These are phyloP conservation scores for Pseudonectria buxi DNA, from an alignment of 2,329 filamentous ascomycete genomes.

Conservation along the genomic window DNA sequence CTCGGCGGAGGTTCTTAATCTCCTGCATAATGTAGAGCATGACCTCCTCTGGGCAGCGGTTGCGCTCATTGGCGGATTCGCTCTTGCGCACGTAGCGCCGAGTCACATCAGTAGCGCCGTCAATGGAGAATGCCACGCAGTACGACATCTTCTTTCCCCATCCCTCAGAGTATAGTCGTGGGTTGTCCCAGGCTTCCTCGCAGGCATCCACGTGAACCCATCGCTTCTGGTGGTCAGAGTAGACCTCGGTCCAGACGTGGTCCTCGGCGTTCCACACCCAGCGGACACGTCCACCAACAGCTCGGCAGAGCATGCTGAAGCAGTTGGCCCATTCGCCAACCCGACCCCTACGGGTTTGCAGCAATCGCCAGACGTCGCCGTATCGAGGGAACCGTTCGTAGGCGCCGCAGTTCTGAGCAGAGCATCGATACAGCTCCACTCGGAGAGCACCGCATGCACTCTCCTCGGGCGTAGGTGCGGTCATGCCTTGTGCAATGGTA, in stretches of 20 bases:
- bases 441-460: conserved; percentile 77
- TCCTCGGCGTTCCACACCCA: conserved; percentile 99
- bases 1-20: conserved; percentile 76
- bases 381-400: conserved; percentile 91
- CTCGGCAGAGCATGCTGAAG: conserved; percentile 96
- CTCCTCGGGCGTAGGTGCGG: conserved; percentile 80
- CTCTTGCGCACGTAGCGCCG: conserved; percentile 64
- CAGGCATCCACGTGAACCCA: conserved; percentile 98
- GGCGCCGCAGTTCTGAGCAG: conserved; percentile 63
- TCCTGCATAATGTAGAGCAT: conserved; percentile 87
- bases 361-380: conserved; percentile 85
- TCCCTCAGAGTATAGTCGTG: conserved; percentile 83
- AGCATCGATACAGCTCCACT: conserved; percentile 88
- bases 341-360: conserved; percentile 80
- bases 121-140: conserved; percentile 92
- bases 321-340: conserved; percentile 97
- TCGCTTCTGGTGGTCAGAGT: conserved; percentile 84
- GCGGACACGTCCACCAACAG: conserved; percentile 80
- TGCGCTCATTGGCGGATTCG: conserved; percentile 67
- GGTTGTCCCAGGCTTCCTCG: conserved; percentile 93
- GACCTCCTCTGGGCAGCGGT: conserved; percentile 78
- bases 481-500: conserved; percentile 77
- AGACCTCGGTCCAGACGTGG: conserved; percentile 96
- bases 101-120: conserved; percentile 65
- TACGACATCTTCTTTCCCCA: conserved; percentile 98